These are phyloP conservation scores for Tarenaya hassleriana DNA, from an alignment of 345 rosid species.

Conservation along the genomic window DNA sequence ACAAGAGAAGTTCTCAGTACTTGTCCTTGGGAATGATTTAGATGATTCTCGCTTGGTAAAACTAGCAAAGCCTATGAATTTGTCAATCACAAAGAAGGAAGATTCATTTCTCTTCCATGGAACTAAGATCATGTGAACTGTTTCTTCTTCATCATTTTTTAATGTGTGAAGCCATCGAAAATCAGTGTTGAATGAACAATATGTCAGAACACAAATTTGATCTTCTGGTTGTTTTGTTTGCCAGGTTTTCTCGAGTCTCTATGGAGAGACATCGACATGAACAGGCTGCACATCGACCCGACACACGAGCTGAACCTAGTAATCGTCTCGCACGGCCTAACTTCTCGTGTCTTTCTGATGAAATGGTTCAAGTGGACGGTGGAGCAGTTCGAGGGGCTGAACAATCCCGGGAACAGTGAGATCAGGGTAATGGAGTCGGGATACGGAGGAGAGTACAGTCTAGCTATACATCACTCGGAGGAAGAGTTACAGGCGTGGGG, in stretches of 20 bases:
- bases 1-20: no score
- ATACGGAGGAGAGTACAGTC: constrained; percentile 75
- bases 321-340: constrained; percentile 73
- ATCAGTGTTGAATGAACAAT: neutral
- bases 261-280: constrained; percentile 93
- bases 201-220: neutral
- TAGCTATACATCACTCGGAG: constrained; percentile 72
- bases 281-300: constrained; percentile 57
- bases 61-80: neutral
- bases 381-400: constrained; percentile 70
- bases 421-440: constrained; percentile 77
- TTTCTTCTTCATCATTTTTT: no score
- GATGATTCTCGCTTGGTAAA: neutral
- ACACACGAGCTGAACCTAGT: constrained; percentile 71
- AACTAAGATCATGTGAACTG: no score
- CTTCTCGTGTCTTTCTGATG: constrained; percentile 87
- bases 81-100: neutral
- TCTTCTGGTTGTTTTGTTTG: neutral
- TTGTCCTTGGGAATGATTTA: neutral
- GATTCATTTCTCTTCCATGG: no score
- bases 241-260: constrained; percentile 88
- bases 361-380: constrained; percentile 99
- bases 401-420: constrained; percentile 73
- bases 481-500: constrained; percentile 82
- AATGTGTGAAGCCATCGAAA: no score